Conservation (phyloP, 768 basidiomycete species). For the Lentinula edodes region DNA sequence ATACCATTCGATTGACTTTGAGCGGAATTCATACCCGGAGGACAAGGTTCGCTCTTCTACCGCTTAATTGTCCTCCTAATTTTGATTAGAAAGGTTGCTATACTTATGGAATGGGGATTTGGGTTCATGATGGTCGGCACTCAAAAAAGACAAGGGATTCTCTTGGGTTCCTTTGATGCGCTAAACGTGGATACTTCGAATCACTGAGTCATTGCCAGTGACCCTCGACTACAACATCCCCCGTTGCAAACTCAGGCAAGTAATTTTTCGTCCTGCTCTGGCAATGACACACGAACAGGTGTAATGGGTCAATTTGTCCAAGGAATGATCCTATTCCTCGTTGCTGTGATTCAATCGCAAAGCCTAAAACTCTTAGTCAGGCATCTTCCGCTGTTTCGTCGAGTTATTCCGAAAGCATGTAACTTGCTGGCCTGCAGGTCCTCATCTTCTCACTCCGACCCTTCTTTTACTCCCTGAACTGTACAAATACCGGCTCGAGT, state of each 20-base stretch:
- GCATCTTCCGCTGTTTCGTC: no score
- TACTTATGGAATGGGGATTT: conserved; percentile 46
- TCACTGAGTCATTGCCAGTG: conserved; percentile 48
- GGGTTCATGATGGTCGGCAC: conserved; percentile 50
- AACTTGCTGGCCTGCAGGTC: no score
- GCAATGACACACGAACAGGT: no score
- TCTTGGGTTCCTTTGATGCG: conserved; percentile 60
- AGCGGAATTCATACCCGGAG: conserved; percentile 57
- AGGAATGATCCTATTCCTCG: no score
- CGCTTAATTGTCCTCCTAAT: conserved; percentile 30
- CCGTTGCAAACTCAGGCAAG: neutral
- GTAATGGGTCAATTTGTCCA: no score
- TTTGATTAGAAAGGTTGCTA: conserved; percentile 52
- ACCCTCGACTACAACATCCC: conserved; percentile 43
- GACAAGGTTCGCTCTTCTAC: conserved; percentile 40
- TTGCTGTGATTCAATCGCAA: no score
- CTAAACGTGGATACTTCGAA: conserved; percentile 37
- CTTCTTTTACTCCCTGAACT: no score
- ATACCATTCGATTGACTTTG: no score
- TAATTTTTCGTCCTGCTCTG: neutral
- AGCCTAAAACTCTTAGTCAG: no score
- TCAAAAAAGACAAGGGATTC: conserved; percentile 27
- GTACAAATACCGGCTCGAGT: no score
- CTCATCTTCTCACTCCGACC: no score
- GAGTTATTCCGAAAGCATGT: no score